phyloP scores from a whole-genome alignment of 2,329 filamentous ascomycete species.

The Xylaria sp. region DNA sequence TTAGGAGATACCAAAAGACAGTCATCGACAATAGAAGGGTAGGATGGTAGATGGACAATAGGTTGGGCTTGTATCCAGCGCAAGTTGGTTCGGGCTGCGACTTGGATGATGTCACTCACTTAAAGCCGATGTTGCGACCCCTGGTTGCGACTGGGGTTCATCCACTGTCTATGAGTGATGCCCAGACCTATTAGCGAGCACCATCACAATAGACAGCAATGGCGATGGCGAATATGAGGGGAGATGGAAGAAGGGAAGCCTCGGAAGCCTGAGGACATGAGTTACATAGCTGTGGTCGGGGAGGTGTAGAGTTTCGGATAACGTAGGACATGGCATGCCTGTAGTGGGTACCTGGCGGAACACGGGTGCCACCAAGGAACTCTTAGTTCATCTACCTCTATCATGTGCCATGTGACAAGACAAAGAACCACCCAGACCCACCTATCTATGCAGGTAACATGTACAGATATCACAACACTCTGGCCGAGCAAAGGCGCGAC shows the following conservation, averaged over 20 bases:
- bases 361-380: not conserved
- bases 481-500: not conserved
- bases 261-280: not conserved
- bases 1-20: not conserved
- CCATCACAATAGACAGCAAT: conserved; percentile 1
- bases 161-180: conserved; percentile 8
- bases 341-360: too few species aligned
- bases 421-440: not conserved
- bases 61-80: conserved; percentile 1
- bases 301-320: not conserved
- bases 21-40: not conserved
- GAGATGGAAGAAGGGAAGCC: not conserved
- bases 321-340: not conserved
- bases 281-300: not conserved
- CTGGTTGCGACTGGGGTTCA: conserved; percentile 8
- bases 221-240: not conserved
- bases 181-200: conserved; percentile 1
- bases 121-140: conserved; percentile 15
- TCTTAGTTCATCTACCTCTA: not conserved
- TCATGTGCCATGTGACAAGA: not conserved
- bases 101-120: conserved; percentile 11
- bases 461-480: not conserved
- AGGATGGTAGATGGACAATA: not conserved
- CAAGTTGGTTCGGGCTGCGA: not conserved
- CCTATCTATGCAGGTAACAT: not conserved